Evolutionary conservation across 2,329 filamentous ascomycete genomes (phyloP).

Genomic region (Dryadomyces quercus-mongolicae): DNA sequence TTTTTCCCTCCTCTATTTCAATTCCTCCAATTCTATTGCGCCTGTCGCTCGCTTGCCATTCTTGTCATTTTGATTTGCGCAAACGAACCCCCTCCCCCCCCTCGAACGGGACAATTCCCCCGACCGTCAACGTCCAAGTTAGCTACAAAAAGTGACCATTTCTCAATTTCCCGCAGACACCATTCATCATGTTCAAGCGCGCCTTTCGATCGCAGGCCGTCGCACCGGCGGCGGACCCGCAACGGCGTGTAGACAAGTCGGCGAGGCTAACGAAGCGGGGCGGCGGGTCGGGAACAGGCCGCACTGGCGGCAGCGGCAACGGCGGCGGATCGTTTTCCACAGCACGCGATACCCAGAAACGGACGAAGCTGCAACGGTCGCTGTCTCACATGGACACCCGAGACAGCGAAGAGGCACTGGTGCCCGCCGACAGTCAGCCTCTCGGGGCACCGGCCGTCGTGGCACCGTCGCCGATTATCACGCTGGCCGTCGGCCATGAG

Average conservation of each 20-base stretch:
- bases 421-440: slow-evolving; percentile 18
- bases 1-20: slow-evolving; percentile 17
- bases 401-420: slow-evolving; percentile 19
- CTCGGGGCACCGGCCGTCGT: slow-evolving; percentile 18
- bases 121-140: neutral
- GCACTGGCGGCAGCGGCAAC: neutral
- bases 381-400: slow-evolving; percentile 35
- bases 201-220: slow-evolving; percentile 62
- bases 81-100: neutral
- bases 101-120: neutral
- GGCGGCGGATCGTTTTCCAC: slow-evolving; percentile 19
- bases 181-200: slow-evolving; percentile 73
- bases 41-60: slow-evolving; percentile 13
- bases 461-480: slow-evolving; percentile 63
- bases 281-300: neutral
- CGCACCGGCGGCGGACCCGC: slow-evolving; percentile 21
- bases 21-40: slow-evolving; percentile 9
- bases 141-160: neutral
- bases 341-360: slow-evolving; percentile 61
- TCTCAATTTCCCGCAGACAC: slow-evolving; percentile 2
- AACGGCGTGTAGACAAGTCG: slow-evolving; percentile 70
- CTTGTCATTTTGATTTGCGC: slow-evolving; percentile 1
- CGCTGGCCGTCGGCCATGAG: slow-evolving; percentile 71
- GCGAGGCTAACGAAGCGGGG: slow-evolving; percentile 65
- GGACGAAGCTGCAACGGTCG: slow-evolving; percentile 76